phyloP scores from a whole-genome alignment of 768 basidiomycete genomes.

The Cystobasidiopsis lactophilus region DNA sequence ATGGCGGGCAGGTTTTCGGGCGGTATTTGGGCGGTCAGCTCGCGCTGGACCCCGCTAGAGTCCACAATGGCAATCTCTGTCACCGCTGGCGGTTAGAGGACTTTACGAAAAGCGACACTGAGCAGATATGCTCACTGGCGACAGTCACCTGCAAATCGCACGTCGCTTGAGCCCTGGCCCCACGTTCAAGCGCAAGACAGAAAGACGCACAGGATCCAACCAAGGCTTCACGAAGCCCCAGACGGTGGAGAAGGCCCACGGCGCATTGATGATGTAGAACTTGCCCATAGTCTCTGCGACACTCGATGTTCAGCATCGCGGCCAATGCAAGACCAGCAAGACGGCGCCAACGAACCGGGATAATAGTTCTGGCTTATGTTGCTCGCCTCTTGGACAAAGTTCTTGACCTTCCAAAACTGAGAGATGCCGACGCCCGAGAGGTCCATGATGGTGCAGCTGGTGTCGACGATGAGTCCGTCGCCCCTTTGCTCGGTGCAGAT shows the following conservation, averaged over 20 bases:
- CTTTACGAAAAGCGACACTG: neutral
- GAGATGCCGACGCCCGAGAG: slow-evolving; percentile 40
- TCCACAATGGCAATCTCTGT: neutral
- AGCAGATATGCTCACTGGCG: neutral
- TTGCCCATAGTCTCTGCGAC: slow-evolving; percentile 77
- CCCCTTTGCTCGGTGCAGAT: slow-evolving; percentile 31
- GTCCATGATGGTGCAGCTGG: slow-evolving; percentile 92
- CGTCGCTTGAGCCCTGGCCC: no score
- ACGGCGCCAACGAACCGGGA: slow-evolving; percentile 12
- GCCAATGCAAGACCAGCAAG: neutral
- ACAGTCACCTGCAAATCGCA: neutral
- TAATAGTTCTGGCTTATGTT: neutral
- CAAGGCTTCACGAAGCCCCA: slow-evolving; percentile 78
- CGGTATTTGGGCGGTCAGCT: slow-evolving; percentile 61
- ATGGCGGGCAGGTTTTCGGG: slow-evolving; percentile 61
- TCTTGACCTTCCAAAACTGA: slow-evolving; percentile 76
- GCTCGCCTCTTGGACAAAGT: slow-evolving; percentile 58
- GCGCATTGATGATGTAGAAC: slow-evolving; percentile 97
- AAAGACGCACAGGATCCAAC: slow-evolving; percentile 66
- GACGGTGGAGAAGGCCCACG: slow-evolving; percentile 71
- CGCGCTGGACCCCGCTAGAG: slow-evolving; percentile 40
- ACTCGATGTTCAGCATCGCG: neutral
- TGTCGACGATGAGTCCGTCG: slow-evolving; percentile 74
- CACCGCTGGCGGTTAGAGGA: no score
- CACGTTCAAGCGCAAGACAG: no score